Percentiles rank a stretch among this genome's conserved stretches.
Conservation (phyloP, 2,329 filamentous ascomycete genomes). For the Lecanicillium sp. region DNA sequence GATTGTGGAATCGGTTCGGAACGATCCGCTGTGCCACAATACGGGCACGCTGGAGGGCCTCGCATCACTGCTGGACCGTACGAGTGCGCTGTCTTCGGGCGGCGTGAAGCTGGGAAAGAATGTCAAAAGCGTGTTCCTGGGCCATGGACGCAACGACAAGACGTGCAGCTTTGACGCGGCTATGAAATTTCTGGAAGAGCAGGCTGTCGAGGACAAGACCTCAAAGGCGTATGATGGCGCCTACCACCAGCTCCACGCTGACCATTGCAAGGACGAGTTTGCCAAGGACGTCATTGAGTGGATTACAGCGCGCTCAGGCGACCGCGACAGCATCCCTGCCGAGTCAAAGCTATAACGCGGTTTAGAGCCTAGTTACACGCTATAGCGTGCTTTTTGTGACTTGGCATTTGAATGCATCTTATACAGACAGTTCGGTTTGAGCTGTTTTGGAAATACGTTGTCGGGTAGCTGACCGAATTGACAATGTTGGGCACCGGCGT, state of each 20-base stretch:
- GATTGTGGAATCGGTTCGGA: constrained; percentile 50
- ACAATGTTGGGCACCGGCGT: no score
- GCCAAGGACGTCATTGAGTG: constrained; percentile 56
- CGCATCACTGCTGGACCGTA: constrained; percentile 69
- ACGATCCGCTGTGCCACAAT: constrained; percentile 69
- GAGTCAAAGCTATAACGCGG: constrained; percentile 28
- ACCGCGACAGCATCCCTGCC: constrained; percentile 12
- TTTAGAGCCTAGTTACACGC: no score
- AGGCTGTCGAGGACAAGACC: constrained; percentile 57
- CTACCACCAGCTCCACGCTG: constrained; percentile 67
- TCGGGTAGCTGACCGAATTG: no score
- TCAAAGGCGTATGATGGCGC: constrained; percentile 70
- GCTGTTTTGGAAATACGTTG: no score
- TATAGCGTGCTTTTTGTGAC: no score
- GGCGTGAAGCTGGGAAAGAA: constrained; percentile 40
- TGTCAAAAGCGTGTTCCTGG: constrained; percentile 61
- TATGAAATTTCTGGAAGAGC: constrained; percentile 53
- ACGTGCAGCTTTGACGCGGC: constrained; percentile 59
- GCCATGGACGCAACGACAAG: constrained; percentile 69
- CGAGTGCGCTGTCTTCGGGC: constrained; percentile 50
- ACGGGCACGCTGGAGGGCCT: constrained; percentile 81
- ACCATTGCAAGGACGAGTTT: constrained; percentile 46
- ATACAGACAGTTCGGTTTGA: no score
- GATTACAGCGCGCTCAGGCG: constrained; percentile 44
- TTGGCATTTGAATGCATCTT: no score